These are phyloP conservation scores for Daldinia childiae DNA, from an alignment of 495 filamentous ascomycete genomes.

Conservation along the genomic window DNA sequence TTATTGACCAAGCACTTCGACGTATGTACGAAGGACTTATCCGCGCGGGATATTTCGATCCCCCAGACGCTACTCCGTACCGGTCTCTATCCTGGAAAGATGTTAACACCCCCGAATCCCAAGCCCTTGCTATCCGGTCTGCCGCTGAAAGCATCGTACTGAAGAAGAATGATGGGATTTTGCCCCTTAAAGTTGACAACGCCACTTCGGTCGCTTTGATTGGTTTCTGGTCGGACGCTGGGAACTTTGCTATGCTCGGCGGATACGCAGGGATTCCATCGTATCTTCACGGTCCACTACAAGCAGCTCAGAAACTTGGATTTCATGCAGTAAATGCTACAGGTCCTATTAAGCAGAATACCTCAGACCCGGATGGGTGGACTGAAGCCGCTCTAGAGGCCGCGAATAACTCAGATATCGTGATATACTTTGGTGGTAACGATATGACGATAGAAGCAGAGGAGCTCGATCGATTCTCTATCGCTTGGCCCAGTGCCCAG, in stretches of 20 bases:
- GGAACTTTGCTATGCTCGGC: constrained; percentile 48
- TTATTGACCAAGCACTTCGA: constrained; percentile 48
- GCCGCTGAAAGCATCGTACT: constrained; percentile 51
- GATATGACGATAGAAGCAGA: constrained; percentile 53
- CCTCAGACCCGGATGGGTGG: constrained; percentile 30
- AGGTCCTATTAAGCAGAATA: constrained; percentile 43
- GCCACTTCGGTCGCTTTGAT: constrained; percentile 50
- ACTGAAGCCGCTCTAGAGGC: constrained; percentile 45
- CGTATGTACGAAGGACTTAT: constrained; percentile 51
- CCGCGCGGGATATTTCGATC: constrained; percentile 52
- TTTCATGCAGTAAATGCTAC: constrained; percentile 39
- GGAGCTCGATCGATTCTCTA: constrained; percentile 49
- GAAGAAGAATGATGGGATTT: constrained; percentile 53
- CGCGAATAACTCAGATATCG: constrained; percentile 50
- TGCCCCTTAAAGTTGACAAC: constrained; percentile 44
- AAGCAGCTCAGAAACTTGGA: constrained; percentile 48
- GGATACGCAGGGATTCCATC: constrained; percentile 54
- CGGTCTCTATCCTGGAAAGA: constrained; percentile 46
- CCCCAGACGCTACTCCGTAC: constrained; percentile 38
- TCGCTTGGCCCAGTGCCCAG: constrained; percentile 55
- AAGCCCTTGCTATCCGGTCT: constrained; percentile 46
- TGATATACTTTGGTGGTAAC: constrained; percentile 57
- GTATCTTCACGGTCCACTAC: constrained; percentile 47
- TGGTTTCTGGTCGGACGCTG: constrained; percentile 53
- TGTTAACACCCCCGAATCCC: constrained; percentile 43